Evolutionary conservation across 2,329 filamentous ascomycete species (phyloP), one percentile per base, ranked within the genome.

Genomic region (Fusarium palustre): DNA sequence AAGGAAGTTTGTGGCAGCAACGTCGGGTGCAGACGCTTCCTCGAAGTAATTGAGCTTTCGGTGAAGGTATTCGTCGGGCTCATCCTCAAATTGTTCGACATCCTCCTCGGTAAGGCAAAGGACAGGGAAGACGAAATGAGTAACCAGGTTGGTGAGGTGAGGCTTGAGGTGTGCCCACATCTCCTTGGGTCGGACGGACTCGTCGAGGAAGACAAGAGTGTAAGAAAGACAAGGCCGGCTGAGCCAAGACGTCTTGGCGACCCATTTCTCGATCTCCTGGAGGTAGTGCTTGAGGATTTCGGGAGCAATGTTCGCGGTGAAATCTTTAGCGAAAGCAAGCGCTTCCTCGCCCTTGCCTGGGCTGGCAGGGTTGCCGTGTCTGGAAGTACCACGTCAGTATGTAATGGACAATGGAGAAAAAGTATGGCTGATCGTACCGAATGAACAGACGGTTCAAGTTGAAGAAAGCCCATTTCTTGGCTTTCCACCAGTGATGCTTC

Each of bases 381-480:
- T 96, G 72, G 34, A 68, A 43, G 55, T 28, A 45, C 20, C 2
- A 28, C 31, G 52, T 70, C 45, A 70, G 62, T 55, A 16, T 28
- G 4, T 25, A 24, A 9, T 41, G 30, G 28, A 20, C 25, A 20
- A 52, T 4, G 15, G 28, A 15, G 13, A 52, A 15, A 15, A 60
- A 46, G 38, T 49, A 20, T 25, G 24, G 33, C 28, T 24, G 43
- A 18, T 67, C 86, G 66, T 82, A 95, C 92, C 93, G 88, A 73
- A 98, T 94, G 77, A 96, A 99, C 20, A 99, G 88, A 67, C 96
- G 89, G 83, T 99, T 99, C 74, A 99, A 82, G 80, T 98, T 98
- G 76, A 96, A 97, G 81, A 97, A 99, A 16, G 95, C 92, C 96
- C 96, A 98, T 82, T 99, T 99, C 90, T 98, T 98, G 69, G 94